Conservation (phyloP, 139 green algal genomes). For the Pseudopediastrum boryanum region DNA sequence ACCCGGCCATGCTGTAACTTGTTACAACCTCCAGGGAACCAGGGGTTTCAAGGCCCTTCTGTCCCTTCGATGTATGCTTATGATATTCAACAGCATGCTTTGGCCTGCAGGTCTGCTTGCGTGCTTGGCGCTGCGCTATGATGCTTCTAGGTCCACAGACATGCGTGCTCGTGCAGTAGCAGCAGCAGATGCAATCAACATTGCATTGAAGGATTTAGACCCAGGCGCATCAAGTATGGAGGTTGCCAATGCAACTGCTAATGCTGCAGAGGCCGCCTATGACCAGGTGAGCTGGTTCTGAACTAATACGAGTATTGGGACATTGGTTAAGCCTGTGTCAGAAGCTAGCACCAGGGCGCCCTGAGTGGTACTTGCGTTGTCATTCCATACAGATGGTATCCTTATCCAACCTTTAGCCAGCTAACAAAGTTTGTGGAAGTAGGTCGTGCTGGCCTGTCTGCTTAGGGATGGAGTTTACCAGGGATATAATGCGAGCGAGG, state of each 20-base stretch:
- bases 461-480: too few species aligned
- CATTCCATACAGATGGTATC: too few species aligned
- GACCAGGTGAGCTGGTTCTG: slow-evolving; percentile 63
- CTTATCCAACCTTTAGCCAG: too few species aligned
- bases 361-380: too few species aligned
- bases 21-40: too few species aligned
- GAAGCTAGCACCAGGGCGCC: too few species aligned
- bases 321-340: too few species aligned
- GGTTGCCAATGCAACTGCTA: slow-evolving; percentile 57
- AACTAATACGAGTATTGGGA: too few species aligned
- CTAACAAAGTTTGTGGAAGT: too few species aligned
- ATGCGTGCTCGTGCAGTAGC: slow-evolving; percentile 59
- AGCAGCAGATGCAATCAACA: slow-evolving; percentile 62
- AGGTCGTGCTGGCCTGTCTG: too few species aligned
- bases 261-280: slow-evolving; percentile 67
- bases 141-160: slow-evolving; percentile 68
- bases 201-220: slow-evolving; percentile 48
- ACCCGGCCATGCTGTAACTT: too few species aligned
- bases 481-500: too few species aligned
- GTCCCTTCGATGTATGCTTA: slow-evolving; percentile 1
- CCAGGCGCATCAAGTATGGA: slow-evolving; percentile 40
- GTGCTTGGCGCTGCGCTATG: slow-evolving; percentile 75
- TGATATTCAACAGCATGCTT: background rate
- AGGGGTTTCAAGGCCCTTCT: slow-evolving; percentile 76
- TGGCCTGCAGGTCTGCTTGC: slow-evolving; percentile 64